Evolutionary conservation across 225 moss, liverwort and hornwort genomes (phyloP).

Genomic region (Neckera pumila): DNA sequence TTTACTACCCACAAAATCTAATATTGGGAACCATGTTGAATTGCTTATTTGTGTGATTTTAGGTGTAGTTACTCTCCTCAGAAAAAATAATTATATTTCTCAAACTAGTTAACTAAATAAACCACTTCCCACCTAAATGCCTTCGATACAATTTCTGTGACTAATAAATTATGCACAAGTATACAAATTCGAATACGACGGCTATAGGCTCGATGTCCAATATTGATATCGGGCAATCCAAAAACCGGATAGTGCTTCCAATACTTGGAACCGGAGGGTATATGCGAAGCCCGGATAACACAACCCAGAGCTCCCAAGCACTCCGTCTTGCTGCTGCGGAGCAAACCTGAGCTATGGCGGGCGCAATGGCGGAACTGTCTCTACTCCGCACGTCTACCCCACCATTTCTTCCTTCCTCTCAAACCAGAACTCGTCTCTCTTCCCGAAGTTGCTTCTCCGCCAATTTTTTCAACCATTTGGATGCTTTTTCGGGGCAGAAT

Average conservation of each 20-base stretch:
- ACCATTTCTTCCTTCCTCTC: not conserved
- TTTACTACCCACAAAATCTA: too few species aligned
- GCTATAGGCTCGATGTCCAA: not conserved
- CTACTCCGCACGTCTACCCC: not conserved
- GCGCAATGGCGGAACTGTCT: not conserved
- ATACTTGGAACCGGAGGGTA: not conserved
- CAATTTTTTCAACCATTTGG: not conserved
- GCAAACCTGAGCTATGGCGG: not conserved
- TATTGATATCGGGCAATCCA: too few species aligned
- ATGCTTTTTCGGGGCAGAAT: not conserved
- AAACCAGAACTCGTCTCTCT: not conserved
- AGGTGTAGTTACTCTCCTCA: too few species aligned
- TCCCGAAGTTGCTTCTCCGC: not conserved
- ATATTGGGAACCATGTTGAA: too few species aligned
- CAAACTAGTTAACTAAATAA: not conserved
- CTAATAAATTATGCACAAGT: not conserved
- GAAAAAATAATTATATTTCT: not conserved
- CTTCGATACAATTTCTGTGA: not conserved
- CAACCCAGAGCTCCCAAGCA: not conserved
- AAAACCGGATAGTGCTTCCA: not conserved
- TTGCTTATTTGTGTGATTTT: too few species aligned
- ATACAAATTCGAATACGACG: not conserved
- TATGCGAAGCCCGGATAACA: not conserved
- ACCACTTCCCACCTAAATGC: too few species aligned
- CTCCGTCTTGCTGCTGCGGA: not conserved